A percentile compares a stretch with the other conserved stretches of the same genome.
Evolutionary conservation across 768 basidiomycete species (phyloP).

Genomic region (Mycena haematopus): DNA sequence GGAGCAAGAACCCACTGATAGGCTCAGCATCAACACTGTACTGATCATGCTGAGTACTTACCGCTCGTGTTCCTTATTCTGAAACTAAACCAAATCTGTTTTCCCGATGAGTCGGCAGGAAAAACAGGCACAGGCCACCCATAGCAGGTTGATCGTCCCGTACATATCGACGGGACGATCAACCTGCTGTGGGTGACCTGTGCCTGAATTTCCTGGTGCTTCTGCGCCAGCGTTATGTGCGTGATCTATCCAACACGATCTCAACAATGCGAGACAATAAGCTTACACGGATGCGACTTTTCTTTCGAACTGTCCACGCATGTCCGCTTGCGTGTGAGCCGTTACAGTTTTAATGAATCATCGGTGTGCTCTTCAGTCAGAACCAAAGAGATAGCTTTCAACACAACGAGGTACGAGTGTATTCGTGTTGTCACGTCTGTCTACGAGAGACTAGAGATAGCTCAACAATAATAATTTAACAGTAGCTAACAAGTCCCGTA

Average conservation of each 20-base stretch:
- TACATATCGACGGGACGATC: background rate
- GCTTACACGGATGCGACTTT: too few species aligned
- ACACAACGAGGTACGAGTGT: too few species aligned
- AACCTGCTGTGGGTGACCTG: background rate
- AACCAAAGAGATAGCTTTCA: too few species aligned
- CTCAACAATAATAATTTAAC: too few species aligned
- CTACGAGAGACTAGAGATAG: too few species aligned
- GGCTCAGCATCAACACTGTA: background rate
- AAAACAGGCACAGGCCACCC: conserved; percentile 6
- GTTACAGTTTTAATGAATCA: too few species aligned
- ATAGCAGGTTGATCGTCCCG: background rate
- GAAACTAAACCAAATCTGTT: conserved; percentile 5
- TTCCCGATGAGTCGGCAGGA: conserved; percentile 10
- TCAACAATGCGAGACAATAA: background rate
- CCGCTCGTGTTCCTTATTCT: background rate
- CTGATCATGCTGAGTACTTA: conserved; percentile 4
- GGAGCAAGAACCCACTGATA: background rate
- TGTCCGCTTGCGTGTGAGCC: too few species aligned
- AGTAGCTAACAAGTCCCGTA: too few species aligned
- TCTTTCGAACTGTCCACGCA: too few species aligned
- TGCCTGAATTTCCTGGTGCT: conserved; percentile 14
- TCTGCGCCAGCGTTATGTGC: conserved; percentile 2
- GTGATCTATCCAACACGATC: background rate
- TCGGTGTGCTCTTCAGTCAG: too few species aligned
- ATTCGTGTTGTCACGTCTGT: too few species aligned